These are phyloP conservation scores for Sclerotinia nivalis DNA, from an alignment of 2,329 filamentous ascomycete genomes.

Conservation along the genomic window DNA sequence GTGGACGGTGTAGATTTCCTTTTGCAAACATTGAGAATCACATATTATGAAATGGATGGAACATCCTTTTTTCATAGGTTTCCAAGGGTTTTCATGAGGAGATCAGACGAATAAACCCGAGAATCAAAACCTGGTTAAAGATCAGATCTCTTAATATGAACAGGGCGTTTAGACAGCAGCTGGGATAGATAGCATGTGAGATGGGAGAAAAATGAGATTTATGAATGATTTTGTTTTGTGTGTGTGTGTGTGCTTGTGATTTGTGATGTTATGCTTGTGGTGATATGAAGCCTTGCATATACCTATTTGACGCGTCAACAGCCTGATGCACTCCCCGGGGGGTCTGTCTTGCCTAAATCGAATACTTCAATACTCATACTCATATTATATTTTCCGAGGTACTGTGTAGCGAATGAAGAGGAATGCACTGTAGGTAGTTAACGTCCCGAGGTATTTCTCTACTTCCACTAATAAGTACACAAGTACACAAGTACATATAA, in stretches of 20 bases:
- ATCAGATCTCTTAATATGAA: slow-evolving; percentile 24
- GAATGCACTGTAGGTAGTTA: too few relatives aligned
- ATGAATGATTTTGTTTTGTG: neutral
- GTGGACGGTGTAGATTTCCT: neutral
- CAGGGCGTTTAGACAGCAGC: slow-evolving; percentile 21
- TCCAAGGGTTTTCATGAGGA: neutral
- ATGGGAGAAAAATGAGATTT: slow-evolving; percentile 13
- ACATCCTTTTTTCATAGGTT: neutral
- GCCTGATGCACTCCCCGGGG: too few relatives aligned
- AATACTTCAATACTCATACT: too few relatives aligned
- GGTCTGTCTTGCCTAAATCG: too few relatives aligned
- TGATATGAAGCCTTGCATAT: neutral
- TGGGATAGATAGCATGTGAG: slow-evolving; percentile 23
- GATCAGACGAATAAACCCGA: neutral
- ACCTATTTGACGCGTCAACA: neutral
- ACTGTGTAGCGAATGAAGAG: too few relatives aligned
- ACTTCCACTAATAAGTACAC: too few relatives aligned
- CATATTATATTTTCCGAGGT: too few relatives aligned
- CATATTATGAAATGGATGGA: slow-evolving; percentile 14
- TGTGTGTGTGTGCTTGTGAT: neutral
- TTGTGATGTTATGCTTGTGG: neutral
- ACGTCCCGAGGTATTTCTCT: too few relatives aligned
- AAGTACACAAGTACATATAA: too few relatives aligned
- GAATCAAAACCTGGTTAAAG: neutral
- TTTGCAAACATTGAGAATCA: slow-evolving; percentile 7